Percentiles rank a stretch among this genome's conserved stretches.
These are phyloP conservation scores for Leccinum olivaceopallidum DNA, from an alignment of 768 basidiomycete species.

Conservation along the genomic window DNA sequence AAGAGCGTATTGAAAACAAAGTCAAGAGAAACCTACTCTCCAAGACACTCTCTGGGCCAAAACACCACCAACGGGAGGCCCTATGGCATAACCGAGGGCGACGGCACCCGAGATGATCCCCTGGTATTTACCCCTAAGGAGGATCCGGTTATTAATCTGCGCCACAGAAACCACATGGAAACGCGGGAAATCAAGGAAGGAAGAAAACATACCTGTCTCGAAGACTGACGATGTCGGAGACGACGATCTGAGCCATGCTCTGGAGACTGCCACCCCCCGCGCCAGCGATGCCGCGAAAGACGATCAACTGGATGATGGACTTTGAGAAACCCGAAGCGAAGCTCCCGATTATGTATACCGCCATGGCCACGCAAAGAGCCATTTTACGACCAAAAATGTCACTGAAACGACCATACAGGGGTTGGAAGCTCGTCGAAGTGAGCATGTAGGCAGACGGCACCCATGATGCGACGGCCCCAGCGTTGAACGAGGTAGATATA, in stretches of 20 bases:
- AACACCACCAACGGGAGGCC: slow-evolving; percentile 68
- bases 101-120: slow-evolving; percentile 66
- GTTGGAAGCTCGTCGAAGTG: slow-evolving; percentile 45
- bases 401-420: slow-evolving; percentile 59
- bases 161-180: background rate
- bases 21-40: slow-evolving; percentile 45
- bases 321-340: slow-evolving; percentile 66
- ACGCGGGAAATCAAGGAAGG: background rate
- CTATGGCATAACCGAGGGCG: slow-evolving; percentile 58
- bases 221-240: slow-evolving; percentile 71
- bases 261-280: slow-evolving; percentile 72
- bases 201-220: slow-evolving; percentile 51
- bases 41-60: slow-evolving; percentile 62
- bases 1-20: background rate
- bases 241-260: slow-evolving; percentile 69
- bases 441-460: slow-evolving; percentile 73
- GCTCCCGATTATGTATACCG: slow-evolving; percentile 66
- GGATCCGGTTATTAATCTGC: background rate
- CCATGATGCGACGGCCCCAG: slow-evolving; percentile 51
- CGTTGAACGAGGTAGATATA: slow-evolving; percentile 63
- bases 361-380: slow-evolving; percentile 55
- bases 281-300: slow-evolving; percentile 68
- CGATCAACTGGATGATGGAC: slow-evolving; percentile 65
- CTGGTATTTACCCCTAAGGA: slow-evolving; percentile 68
- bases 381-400: slow-evolving; percentile 70